A percentile compares a stretch with the other conserved stretches of the same genome.
phyloP scores from a whole-genome alignment of 495 filamentous ascomycete species.

The Neurospora pannonica region DNA sequence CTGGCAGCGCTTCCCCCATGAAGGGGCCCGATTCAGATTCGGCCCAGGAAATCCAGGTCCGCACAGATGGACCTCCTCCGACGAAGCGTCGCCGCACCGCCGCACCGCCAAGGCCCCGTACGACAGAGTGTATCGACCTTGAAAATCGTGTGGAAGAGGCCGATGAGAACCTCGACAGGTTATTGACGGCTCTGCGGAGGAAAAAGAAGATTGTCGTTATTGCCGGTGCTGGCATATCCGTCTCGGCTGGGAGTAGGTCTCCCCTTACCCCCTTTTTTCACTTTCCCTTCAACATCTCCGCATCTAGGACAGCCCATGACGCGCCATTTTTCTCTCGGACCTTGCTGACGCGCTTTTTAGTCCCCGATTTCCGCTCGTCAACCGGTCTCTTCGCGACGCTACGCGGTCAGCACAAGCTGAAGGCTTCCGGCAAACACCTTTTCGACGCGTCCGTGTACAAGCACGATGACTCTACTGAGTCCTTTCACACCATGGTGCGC shows the following conservation, averaged over 20 bases:
- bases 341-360: slow-evolving; percentile 37
- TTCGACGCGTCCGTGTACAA: slow-evolving; percentile 97
- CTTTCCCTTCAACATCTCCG: background rate
- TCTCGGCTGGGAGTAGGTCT: slow-evolving; percentile 84
- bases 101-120: slow-evolving; percentile 57
- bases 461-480: slow-evolving; percentile 72
- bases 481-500: slow-evolving; percentile 94
- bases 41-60: slow-evolving; percentile 36
- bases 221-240: slow-evolving; percentile 92
- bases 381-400: slow-evolving; percentile 79
- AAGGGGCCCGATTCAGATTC: slow-evolving; percentile 23
- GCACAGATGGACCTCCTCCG: slow-evolving; percentile 55
- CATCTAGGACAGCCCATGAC: background rate
- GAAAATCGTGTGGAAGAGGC: slow-evolving; percentile 38
- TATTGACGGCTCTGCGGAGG: slow-evolving; percentile 69
- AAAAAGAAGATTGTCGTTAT: slow-evolving; percentile 95
- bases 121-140: slow-evolving; percentile 68
- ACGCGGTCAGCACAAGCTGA: slow-evolving; percentile 76
- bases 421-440: slow-evolving; percentile 86
- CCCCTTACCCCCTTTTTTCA: background rate
- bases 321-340: background rate
- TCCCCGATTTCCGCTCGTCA: slow-evolving; percentile 92
- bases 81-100: slow-evolving; percentile 63
- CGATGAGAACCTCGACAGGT: slow-evolving; percentile 47
- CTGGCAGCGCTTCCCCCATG: slow-evolving; percentile 34